Evolutionary conservation across 352 stramenopile species (phyloP), one percentile per base, ranked within the genome.

Genomic region (Pythium graminicola): DNA sequence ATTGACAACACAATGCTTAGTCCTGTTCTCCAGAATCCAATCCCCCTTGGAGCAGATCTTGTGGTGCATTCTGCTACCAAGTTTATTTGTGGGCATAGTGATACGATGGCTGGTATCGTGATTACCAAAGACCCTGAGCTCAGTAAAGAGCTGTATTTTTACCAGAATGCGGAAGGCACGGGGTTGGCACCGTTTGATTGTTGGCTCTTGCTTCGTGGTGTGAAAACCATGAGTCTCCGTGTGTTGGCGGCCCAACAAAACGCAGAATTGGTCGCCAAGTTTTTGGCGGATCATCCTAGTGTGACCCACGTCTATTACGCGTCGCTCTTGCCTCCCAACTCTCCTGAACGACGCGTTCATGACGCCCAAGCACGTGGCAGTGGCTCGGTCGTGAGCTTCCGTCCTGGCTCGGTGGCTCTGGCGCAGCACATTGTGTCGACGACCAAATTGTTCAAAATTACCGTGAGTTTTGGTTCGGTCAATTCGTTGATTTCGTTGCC

Each of bases 1-100:
- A 93, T 98, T 10, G 95, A 99, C 71, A 98, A 97, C 73, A 98
- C 94, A 6, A 98, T 98, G 75, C 92, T 97, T 70, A 95, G 81
- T 28, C 94, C 95, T n/a, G 96, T 96, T 46, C 73, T 98, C 43
- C 90, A 98, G 66, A 96, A 97, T 58, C 95, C 95, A 23, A 59
- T 98, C 8, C 60, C 73, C 27, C 74, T 98, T 6, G 96, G 96
- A 19, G 95, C 95, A 6, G 97, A 99, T 73, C 83, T 98, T 22
- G 90, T 98, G 22, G 74, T 99, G 46, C 96, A 99, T 73, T 97
- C 85, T 43, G 93, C 84, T 20, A 99, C 96, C 44, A 99, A 99
- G 72, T 99, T 98, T 61, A 79, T 99, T 48, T 95, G 80, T 54
- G 96, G 96, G 44, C 97, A 99, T 75, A 96, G 85, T 35, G 96